Conservation (phyloP, 495 filamentous ascomycete genomes). For the Achaetomiella virescens region DNA sequence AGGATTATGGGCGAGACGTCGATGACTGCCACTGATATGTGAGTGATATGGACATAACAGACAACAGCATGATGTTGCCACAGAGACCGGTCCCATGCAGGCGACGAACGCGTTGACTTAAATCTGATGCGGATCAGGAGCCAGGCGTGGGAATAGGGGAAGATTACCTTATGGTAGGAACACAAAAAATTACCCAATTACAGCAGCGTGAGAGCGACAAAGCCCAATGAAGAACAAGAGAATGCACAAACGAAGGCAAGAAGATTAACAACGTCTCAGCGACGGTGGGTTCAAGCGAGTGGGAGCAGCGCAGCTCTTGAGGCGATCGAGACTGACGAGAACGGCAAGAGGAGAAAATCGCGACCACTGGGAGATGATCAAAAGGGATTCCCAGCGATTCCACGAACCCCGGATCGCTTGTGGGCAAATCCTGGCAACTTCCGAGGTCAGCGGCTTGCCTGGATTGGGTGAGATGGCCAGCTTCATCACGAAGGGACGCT, state of each 20-base stretch:
- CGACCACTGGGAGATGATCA: constrained; percentile 12
- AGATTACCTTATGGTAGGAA: constrained; percentile 4
- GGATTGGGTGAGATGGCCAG: constrained; percentile 8
- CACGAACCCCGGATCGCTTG: constrained; percentile 3
- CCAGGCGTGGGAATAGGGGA: constrained; percentile 8
- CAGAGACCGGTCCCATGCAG: constrained; percentile 5
- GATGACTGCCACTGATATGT: constrained; percentile 4
- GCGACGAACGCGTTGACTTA: constrained; percentile 1
- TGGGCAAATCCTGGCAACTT: constrained; percentile 18
- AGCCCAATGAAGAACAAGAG: not conserved
- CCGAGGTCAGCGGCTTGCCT: constrained; percentile 13
- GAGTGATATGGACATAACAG: not conserved
- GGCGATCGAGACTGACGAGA: constrained; percentile 9
- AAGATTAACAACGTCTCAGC: constrained; percentile 3
- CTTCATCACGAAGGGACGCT: constrained; percentile 3
- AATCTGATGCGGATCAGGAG: not conserved
- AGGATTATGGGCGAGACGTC: not conserved
- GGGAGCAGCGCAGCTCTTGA: constrained; percentile 22
- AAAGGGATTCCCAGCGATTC: constrained; percentile 2
- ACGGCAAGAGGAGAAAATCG: constrained; percentile 13
- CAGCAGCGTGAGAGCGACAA: not conserved
- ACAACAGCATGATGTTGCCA: constrained; percentile 1
- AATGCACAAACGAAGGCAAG: constrained; percentile 18
- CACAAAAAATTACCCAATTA: constrained; percentile 5
- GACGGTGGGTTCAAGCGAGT: constrained; percentile 22